Conservation (phyloP, 805 yeast species). For the Saccharomyces paradoxus region DNA sequence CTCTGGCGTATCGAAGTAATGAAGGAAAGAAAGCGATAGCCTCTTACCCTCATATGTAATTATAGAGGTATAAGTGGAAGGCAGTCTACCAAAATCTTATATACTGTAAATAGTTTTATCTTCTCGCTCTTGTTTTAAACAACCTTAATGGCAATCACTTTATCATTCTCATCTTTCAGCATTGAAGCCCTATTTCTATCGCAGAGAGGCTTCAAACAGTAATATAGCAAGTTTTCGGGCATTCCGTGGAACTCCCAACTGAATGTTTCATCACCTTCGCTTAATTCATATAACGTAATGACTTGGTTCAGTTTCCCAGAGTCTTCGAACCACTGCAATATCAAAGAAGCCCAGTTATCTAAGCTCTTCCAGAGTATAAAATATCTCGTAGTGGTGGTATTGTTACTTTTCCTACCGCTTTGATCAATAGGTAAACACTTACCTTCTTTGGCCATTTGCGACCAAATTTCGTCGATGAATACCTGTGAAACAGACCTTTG, state of each 20-base stretch:
- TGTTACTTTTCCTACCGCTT: not conserved
- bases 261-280: constrained; percentile 51
- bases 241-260: constrained; percentile 56
- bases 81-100: not conserved
- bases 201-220: constrained; percentile 49
- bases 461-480: constrained; percentile 48
- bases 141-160: constrained; percentile 71
- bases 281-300: constrained; percentile 73
- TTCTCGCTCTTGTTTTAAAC: constrained; percentile 28
- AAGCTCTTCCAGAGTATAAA: constrained; percentile 60
- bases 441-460: constrained; percentile 45
- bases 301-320: constrained; percentile 75
- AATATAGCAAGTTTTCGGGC: constrained; percentile 46
- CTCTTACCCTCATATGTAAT: constrained; percentile 4
- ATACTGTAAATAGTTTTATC: not conserved
- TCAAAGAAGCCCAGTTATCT: constrained; percentile 55
- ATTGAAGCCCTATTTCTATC: constrained; percentile 67
- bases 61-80: constrained; percentile 2
- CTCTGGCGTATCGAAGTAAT: constrained; percentile 7
- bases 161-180: constrained; percentile 57
- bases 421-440: constrained; percentile 14
- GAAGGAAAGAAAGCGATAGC: not conserved
- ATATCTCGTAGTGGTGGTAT: constrained; percentile 13
- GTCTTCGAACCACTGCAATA: constrained; percentile 63
- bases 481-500: constrained; percentile 48